Conservation (phyloP, 257 asterid genomes). For the Solanum pimpinellifolium region DNA sequence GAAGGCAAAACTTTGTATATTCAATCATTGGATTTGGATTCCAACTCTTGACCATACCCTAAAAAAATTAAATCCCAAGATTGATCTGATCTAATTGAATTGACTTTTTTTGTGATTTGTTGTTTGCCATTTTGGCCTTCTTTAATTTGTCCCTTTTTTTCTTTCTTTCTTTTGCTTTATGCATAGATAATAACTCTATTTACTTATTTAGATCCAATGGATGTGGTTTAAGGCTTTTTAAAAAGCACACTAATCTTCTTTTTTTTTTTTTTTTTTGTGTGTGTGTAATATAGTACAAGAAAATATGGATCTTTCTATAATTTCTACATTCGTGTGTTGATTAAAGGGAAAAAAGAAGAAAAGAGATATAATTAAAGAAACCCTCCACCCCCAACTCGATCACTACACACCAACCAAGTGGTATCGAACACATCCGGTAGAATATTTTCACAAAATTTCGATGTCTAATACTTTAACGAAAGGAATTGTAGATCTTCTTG, state of each 20-base stretch:
- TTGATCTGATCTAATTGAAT: constrained; percentile 32
- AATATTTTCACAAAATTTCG: too few relatives aligned
- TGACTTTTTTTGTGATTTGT: constrained; percentile 61
- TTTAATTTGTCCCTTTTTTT: constrained; percentile 7
- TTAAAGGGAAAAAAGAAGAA: neutral
- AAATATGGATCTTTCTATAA: neutral
- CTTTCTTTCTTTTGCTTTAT: constrained; percentile 3
- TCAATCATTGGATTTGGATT: constrained; percentile 70
- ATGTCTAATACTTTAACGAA: too few relatives aligned
- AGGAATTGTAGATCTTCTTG: too few relatives aligned
- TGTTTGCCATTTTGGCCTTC: constrained; percentile 62
- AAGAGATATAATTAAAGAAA: neutral
- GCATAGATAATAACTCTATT: neutral
- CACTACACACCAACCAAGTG: neutral
- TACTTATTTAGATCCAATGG: neutral
- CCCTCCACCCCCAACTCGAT: too few relatives aligned
- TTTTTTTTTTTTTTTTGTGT: neutral
- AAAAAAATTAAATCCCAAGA: constrained; percentile 30
- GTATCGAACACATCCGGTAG: too few relatives aligned
- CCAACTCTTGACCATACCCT: constrained; percentile 29
- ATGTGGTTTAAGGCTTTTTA: neutral
- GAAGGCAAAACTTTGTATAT: constrained; percentile 29
- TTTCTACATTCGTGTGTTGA: neutral
- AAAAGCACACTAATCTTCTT: neutral
- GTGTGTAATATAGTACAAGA: neutral